phyloP scores from a whole-genome alignment of 805 yeast genomes.

The Priceomyces haplophilus region DNA sequence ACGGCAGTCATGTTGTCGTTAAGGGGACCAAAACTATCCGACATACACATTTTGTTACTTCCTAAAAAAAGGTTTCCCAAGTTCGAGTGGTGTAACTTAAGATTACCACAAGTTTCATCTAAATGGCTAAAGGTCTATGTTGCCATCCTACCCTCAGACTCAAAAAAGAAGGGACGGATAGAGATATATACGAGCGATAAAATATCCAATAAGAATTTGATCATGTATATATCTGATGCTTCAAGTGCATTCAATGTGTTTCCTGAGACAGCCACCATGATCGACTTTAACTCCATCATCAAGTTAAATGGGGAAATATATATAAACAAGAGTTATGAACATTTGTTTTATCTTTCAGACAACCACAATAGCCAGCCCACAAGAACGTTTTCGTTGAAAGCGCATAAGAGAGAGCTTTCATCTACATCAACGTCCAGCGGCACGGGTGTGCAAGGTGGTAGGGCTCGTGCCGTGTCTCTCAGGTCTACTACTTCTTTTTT shows the following conservation, averaged over 20 bases:
- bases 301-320: slow-evolving; percentile 54
- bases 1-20: slow-evolving; percentile 62
- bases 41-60: slow-evolving; percentile 55
- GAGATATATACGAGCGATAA: slow-evolving; percentile 52
- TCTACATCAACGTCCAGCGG: slow-evolving; percentile 16
- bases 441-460: neutral
- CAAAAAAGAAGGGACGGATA: slow-evolving; percentile 48
- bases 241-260: slow-evolving; percentile 52
- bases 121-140: slow-evolving; percentile 59
- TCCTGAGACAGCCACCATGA: slow-evolving; percentile 55
- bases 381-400: slow-evolving; percentile 20
- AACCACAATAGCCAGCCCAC: slow-evolving; percentile 8
- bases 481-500: slow-evolving; percentile 31
- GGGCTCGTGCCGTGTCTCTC: slow-evolving; percentile 20
- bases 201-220: slow-evolving; percentile 47
- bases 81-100: slow-evolving; percentile 61
- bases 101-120: slow-evolving; percentile 55
- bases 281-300: slow-evolving; percentile 55
- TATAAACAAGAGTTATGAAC: slow-evolving; percentile 40
- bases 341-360: slow-evolving; percentile 24
- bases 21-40: slow-evolving; percentile 55
- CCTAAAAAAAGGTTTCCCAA: slow-evolving; percentile 45
- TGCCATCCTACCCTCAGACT: slow-evolving; percentile 46
- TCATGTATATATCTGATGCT: slow-evolving; percentile 47
- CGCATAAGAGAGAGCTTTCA: slow-evolving; percentile 16